A percentile compares a stretch with the other conserved stretches of the same genome.
Conservation (phyloP, 2,329 filamentous ascomycete species). For the Lojkania enalia region DNA sequence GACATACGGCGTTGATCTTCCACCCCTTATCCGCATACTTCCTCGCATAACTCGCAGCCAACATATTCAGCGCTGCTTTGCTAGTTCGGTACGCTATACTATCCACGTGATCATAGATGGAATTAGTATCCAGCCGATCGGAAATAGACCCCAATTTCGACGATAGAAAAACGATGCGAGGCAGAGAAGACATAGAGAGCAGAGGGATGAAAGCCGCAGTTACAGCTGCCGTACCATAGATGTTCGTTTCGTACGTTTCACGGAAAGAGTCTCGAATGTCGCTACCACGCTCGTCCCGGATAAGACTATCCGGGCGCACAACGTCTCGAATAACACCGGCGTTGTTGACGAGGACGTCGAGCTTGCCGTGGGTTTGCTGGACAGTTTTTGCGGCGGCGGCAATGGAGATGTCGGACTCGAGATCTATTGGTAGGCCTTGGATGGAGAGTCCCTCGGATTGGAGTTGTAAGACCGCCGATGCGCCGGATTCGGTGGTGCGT, state of each 20-base stretch:
- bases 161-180: constrained; percentile 11
- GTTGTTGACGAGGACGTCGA: constrained; percentile 22
- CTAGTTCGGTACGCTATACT: constrained; percentile 6
- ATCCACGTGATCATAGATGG: neutral
- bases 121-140: neutral
- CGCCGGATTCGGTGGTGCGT: constrained; percentile 9
- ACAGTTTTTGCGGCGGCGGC: constrained; percentile 13
- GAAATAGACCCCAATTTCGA: constrained; percentile 11
- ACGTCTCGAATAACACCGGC: constrained; percentile 13
- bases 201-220: constrained; percentile 15
- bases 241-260: constrained; percentile 13
- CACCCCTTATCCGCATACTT: constrained; percentile 2
- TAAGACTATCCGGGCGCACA: neutral
- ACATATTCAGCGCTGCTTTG: constrained; percentile 16
- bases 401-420: constrained; percentile 19
- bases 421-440: constrained; percentile 26
- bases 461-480: constrained; percentile 7
- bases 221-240: constrained; percentile 11
- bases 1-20: constrained; percentile 15
- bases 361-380: constrained; percentile 12
- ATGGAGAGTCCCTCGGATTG: constrained; percentile 12
- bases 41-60: constrained; percentile 8
- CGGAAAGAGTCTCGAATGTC: neutral
- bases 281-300: too few species aligned
- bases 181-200: constrained; percentile 4